phyloP scores from a whole-genome alignment of 2,329 filamentous ascomycete species.

The Neonectria neomacrospora region DNA sequence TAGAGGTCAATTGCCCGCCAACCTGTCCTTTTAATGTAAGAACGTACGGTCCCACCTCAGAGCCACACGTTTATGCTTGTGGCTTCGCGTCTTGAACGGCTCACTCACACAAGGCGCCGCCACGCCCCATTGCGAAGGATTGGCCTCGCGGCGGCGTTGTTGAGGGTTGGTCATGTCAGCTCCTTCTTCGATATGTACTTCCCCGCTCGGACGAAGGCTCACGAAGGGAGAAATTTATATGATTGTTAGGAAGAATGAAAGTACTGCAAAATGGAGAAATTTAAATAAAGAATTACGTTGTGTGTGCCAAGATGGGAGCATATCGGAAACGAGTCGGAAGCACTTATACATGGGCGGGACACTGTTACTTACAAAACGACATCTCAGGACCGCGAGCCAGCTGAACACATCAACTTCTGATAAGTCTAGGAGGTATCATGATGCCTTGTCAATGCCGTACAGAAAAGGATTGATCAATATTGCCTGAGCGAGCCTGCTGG shows the following conservation, averaged over 20 bases:
- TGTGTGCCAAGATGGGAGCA: not conserved
- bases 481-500: too few relatives aligned
- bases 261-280: too few relatives aligned
- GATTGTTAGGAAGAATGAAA: not conserved
- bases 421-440: too few relatives aligned
- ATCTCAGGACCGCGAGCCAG: too few relatives aligned
- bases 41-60: conserved; percentile 5
- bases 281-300: not conserved
- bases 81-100: not conserved
- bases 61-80: not conserved
- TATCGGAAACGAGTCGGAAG: not conserved
- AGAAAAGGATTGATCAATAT: too few relatives aligned
- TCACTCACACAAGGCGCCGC: conserved; percentile 8
- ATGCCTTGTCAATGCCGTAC: too few relatives aligned
- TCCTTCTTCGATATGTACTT: not conserved
- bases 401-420: too few relatives aligned
- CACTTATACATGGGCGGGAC: not conserved
- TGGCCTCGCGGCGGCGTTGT: not conserved
- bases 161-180: not conserved
- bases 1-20: too few relatives aligned
- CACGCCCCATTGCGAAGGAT: conserved; percentile 7
- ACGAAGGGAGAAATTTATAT: not conserved
- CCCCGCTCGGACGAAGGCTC: not conserved
- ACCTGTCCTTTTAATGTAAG: not conserved
- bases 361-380: not conserved